These are phyloP conservation scores for Pseudisothecium myosuroides DNA, from an alignment of 225 moss, liverwort and hornwort species.

Conservation along the genomic window DNA sequence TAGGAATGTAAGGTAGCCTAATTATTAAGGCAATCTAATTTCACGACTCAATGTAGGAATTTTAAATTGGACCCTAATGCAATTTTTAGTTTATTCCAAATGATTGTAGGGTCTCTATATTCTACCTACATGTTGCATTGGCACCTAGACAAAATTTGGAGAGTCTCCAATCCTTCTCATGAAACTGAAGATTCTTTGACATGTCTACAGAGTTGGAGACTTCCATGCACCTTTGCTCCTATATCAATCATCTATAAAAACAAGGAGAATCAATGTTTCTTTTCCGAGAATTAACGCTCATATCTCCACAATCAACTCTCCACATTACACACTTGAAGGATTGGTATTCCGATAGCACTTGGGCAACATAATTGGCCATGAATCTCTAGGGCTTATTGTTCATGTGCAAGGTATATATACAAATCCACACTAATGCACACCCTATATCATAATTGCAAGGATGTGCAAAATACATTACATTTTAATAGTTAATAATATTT, in stretches of 20 bases:
- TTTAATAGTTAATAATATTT: background rate
- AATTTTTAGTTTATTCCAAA: background rate
- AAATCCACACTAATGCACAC: background rate
- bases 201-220: background rate
- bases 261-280: background rate
- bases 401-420: background rate
- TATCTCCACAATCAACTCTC: background rate
- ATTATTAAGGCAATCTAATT: background rate
- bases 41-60: background rate
- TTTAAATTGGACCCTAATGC: background rate
- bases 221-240: rapidly evolving
- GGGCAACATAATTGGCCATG: rapidly evolving
- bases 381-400: background rate
- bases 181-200: rapidly evolving
- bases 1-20: rapidly evolving
- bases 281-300: rapidly evolving
- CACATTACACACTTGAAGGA: background rate
- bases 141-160: background rate
- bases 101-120: rapidly evolving
- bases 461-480: background rate
- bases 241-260: background rate
- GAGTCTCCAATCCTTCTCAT: rapidly evolving
- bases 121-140: background rate
- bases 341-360: rapidly evolving
- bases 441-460: background rate